Base-by-base conservation (phyloP, 768 basidiomycete species). In the Favolaschia claudopus region DNA sequence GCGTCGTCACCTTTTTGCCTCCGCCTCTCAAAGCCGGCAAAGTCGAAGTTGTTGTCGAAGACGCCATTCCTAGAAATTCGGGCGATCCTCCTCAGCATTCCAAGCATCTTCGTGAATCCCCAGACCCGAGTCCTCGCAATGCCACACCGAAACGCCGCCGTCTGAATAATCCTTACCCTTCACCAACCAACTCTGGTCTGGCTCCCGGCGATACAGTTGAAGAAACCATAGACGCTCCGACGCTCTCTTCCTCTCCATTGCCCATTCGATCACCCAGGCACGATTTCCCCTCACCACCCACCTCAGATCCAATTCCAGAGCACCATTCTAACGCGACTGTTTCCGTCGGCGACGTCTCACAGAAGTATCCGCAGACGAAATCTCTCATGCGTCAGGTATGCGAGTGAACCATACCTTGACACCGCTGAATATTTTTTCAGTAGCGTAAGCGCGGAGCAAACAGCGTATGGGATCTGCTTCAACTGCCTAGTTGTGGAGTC, bases 1-100 rank as follows among this genome's bases (percentile, higher is more conserved):
- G 60, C n/a, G 60, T 65, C 14, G 42, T 62, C 40, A 58, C 59
- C n/a, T 65, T 61, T 40, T 46, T 65, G 1, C 60, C 60, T 34
- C 64, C 60, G 15, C 64, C 59, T 29, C 29, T 57, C 25, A 54
- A 55, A n/a, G 37, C 42, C 24, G 60, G 50, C 7, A 58, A 61
- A 29, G 58, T 60, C 13, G 49, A 63, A 4, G 62, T 55, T 1
- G 5, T 51, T 32, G 53, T 59, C 12, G 45, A 46, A 15, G 33
- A 58, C 31, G 40, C 19, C 33, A 24, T 12, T 2, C 31, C 47
- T 22, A 34, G 22, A 28, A 27, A 17, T n/a, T 38, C 54, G 43
- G 34, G 17, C 5, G 15, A 44, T 19, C 14, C 29, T n/a, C 28
- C 27, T 38, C 33, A 19, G 10, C 32, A 22, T 20, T 13, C 24